Evolutionary conservation across 2,329 filamentous ascomycete genomes (phyloP).

Genomic region (Corinectria fuckeliana): DNA sequence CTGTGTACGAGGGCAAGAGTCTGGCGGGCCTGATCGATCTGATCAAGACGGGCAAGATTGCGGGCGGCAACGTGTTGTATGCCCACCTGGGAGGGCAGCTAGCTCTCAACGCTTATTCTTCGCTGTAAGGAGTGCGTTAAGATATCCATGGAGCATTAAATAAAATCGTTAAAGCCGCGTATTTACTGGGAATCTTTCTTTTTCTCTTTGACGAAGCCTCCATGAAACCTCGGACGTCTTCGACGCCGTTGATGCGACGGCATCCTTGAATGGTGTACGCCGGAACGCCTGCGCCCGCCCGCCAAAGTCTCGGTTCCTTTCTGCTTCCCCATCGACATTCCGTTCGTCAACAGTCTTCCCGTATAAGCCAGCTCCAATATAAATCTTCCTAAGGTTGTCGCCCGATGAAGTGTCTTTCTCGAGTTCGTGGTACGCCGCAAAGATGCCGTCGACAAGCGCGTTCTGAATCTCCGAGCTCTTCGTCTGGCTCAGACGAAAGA

Average conservation of each 20-base stretch:
- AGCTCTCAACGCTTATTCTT: slow-evolving; percentile 71
- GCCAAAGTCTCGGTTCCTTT: slow-evolving; percentile 6
- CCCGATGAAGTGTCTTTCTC: slow-evolving; percentile 40
- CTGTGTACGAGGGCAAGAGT: slow-evolving; percentile 79
- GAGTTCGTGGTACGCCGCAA: slow-evolving; percentile 40
- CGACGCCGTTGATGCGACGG: slow-evolving; percentile 17
- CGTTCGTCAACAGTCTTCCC: slow-evolving; percentile 19
- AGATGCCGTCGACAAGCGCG: slow-evolving; percentile 36
- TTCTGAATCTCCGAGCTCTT: slow-evolving; percentile 22
- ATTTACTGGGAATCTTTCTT: neutral
- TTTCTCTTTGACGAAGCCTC: slow-evolving; percentile 27
- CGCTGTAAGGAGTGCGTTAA: slow-evolving; percentile 15
- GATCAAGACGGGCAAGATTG: slow-evolving; percentile 67
- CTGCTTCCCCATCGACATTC: slow-evolving; percentile 23
- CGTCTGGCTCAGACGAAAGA: slow-evolving; percentile 36
- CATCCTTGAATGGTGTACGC: slow-evolving; percentile 20
- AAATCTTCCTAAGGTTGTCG: slow-evolving; percentile 32
- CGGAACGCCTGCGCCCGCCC: slow-evolving; percentile 25
- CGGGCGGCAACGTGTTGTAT: slow-evolving; percentile 71
- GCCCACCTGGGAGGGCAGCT: slow-evolving; percentile 75
- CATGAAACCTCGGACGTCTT: slow-evolving; percentile 24
- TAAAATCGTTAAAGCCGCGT: neutral
- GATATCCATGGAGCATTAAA: slow-evolving; percentile 16
- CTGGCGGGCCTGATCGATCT: slow-evolving; percentile 75
- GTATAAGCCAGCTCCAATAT: slow-evolving; percentile 27